phyloP scores from a whole-genome alignment of 768 basidiomycete genomes.

The Pleurotus pulmonarius region DNA sequence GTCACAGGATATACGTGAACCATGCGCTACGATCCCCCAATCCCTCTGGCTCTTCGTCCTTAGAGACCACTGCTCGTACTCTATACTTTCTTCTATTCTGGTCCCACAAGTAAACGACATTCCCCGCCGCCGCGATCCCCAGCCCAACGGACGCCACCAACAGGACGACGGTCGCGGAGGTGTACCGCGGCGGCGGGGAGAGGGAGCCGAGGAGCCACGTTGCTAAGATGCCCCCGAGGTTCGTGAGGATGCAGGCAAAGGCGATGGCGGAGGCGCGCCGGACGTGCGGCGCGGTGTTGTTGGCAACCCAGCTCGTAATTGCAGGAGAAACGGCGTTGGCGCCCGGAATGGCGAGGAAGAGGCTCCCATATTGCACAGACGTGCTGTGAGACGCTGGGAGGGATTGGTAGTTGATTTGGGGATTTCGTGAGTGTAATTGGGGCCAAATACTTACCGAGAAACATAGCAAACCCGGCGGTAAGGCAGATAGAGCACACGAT shows the following conservation, averaged over 20 bases:
- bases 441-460: constrained; percentile 24
- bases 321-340: constrained; percentile 49
- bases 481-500: constrained; percentile 26
- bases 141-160: constrained; percentile 36
- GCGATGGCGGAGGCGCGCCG: constrained; percentile 58
- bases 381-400: constrained; percentile 29
- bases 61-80: constrained; percentile 24
- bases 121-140: constrained; percentile 30
- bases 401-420: background rate
- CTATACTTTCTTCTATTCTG: constrained; percentile 45
- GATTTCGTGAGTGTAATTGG: too few relatives aligned
- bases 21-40: constrained; percentile 51
- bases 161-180: constrained; percentile 39
- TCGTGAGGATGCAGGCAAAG: constrained; percentile 52
- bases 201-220: constrained; percentile 28
- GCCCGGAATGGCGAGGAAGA: constrained; percentile 53
- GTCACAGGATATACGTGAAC: constrained; percentile 27
- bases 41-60: constrained; percentile 31
- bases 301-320: constrained; percentile 55
- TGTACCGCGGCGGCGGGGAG: constrained; percentile 46
- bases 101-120: constrained; percentile 33
- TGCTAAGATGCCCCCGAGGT: constrained; percentile 51
- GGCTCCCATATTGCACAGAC: constrained; percentile 45
- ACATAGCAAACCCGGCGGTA: constrained; percentile 33
- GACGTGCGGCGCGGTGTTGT: constrained; percentile 54